Evolutionary conservation across 371 early-diverging fungal species (phyloP).

Genomic region (Syncephalastrum sp.): DNA sequence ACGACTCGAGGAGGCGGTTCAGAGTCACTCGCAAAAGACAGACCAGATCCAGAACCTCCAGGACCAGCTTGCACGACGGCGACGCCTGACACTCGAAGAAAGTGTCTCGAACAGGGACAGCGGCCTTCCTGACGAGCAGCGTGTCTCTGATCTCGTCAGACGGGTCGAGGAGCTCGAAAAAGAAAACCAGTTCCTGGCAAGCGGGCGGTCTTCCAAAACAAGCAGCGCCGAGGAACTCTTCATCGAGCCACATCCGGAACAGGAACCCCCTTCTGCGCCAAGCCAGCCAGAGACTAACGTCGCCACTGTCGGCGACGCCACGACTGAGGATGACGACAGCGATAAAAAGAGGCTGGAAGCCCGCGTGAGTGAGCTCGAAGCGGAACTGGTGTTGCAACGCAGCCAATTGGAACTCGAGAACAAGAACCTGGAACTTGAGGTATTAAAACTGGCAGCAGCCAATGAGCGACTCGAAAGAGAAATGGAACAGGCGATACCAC

Average conservation of each 20-base stretch:
- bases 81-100: conserved; percentile 11
- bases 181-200: conserved; percentile 12
- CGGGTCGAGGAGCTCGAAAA: conserved; percentile 17
- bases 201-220: conserved; percentile 8
- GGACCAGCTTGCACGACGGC: conserved; percentile 12
- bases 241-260: no score
- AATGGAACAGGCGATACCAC: conserved; percentile 44
- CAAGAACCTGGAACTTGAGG: conserved; percentile 41
- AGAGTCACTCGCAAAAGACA: conserved; percentile 16
- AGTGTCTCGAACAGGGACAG: conserved; percentile 12
- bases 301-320: background rate
- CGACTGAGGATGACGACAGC: conserved; percentile 1
- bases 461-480: conserved; percentile 52
- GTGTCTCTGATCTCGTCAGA: conserved; percentile 12
- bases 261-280: background rate
- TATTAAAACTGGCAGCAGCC: conserved; percentile 44
- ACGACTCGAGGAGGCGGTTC: conserved; percentile 18
- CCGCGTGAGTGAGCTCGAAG: conserved; percentile 37
- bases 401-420: conserved; percentile 37
- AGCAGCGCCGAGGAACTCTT: conserved; percentile 3
- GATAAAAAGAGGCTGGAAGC: conserved; percentile 8
- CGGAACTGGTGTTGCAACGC: conserved; percentile 37
- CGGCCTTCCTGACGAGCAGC: conserved; percentile 15
- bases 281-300: background rate
- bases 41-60: conserved; percentile 12